Base-by-base conservation (phyloP, 2,329 filamentous ascomycete species). In the Talaromyces sp. region DNA sequence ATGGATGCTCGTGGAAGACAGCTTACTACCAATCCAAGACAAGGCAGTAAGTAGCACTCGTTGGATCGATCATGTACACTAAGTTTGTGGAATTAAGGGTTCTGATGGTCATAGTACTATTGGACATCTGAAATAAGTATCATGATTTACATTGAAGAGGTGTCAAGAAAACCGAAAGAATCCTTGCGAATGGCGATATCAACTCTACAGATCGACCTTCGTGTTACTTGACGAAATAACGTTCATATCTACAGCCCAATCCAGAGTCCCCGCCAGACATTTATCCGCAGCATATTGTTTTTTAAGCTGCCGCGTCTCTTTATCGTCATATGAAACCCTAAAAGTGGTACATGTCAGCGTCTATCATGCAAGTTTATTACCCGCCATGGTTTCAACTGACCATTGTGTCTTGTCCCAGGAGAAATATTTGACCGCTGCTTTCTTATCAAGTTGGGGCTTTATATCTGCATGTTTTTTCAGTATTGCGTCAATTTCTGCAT, bases 281-380 rank as follows among this genome's bases (percentile, higher is more conserved):
- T 68, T 54, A 0, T 61, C 47, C 11, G 74, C 74, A 1, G 77
- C 77, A 62, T 67, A 79, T 2, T 79, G 68, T 2, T 70, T 69
- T 63, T 81, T 81, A 19, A 72, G 64, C 35, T 72, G 67, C 19
- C 76, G 71, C 2, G 80, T 82, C 6, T 77, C 71, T 0, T 64
- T 62, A 59, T 83, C 79, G 47, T 77, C 75, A 37, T 72, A 76
- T 1, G 72, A 72, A 2, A 75, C 67, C 72, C 71, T 66, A 52
- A 14, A 10, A 5, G 5, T 1, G 6, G 27, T 16, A 33, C 24
- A 19, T 27, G 10, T 62, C 13, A 62, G 60, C 33, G n/a, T 52
- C n/a, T 24, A 1, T 8, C 60, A 62, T 24, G 9, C 14, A 19
- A 35, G 16, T n/a, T 13, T 33, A 35, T 35, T 9, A 11, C n/a